These are phyloP conservation scores for Starmerella vitae DNA, from an alignment of 805 yeast species.

Conservation along the genomic window DNA sequence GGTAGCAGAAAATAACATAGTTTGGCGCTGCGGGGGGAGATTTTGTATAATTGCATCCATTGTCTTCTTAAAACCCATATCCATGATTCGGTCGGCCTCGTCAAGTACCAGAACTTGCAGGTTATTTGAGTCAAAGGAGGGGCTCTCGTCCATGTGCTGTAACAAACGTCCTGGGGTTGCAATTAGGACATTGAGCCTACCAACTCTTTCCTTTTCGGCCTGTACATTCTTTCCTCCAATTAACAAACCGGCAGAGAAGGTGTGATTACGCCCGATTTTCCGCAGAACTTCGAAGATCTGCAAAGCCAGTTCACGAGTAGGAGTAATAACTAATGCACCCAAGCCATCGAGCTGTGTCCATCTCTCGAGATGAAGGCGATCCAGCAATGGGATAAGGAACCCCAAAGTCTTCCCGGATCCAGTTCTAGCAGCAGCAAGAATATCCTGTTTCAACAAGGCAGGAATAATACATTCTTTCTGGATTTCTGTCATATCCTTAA, in stretches of 20 bases:
- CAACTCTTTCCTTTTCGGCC: conserved; percentile 67
- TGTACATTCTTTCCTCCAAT: conserved; percentile 87
- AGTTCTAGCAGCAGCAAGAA: conserved; percentile 79
- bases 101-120: conserved; percentile 70
- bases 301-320: conserved; percentile 81
- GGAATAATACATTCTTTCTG: conserved; percentile 67
- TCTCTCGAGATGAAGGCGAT: conserved; percentile 42
- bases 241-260: conserved; percentile 77
- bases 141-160: conserved; percentile 84
- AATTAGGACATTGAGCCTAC: conserved; percentile 64
- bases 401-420: conserved; percentile 88
- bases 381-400: conserved; percentile 65
- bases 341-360: conserved; percentile 80
- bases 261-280: conserved; percentile 62
- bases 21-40: conserved; percentile 70
- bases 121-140: conserved; percentile 60
- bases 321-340: conserved; percentile 80
- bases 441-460: conserved; percentile 62
- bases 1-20: conserved; percentile 76
- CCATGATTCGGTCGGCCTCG: conserved; percentile 86
- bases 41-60: conserved; percentile 67
- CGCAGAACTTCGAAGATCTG: conserved; percentile 79
- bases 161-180: conserved; percentile 87
- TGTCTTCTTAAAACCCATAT: conserved; percentile 82
- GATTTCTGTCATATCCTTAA: conserved; percentile 68